Evolutionary conservation across 2,329 filamentous ascomycete genomes (phyloP), one percentile per base, ranked within the genome.

Genomic region (Helotiales sp.): DNA sequence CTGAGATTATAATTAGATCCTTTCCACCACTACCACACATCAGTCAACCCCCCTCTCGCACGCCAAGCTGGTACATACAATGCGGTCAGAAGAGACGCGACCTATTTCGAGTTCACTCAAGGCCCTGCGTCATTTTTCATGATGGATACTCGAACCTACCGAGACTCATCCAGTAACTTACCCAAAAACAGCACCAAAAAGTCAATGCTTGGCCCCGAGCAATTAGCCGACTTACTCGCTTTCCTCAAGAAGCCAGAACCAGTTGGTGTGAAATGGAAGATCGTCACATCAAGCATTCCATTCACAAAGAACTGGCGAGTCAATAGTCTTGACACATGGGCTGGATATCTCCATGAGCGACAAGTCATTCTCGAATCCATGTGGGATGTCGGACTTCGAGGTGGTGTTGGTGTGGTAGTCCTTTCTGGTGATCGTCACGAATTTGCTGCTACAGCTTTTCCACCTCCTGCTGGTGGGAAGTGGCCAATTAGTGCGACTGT

Each of bases 301-400:
- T 96, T 99, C 71, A 98, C 95, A 6, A 96, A 96, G 76, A 99
- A 99, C 73, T 99, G 95, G 93, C 88, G 86, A 24, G 84, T 96
- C 63, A 93, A 95, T 63, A 86, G 85, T 2, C 81, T 87, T 60
- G 95, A 99, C 70, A 98, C 95, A 0, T 99, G 95, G 95, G 91
- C 91, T 47, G 93, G 93, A 0, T 97, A 96, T 73, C 79, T 97
- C 1, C 76, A 81, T 49, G 95, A 99, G 77, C 87, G 95, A 15
- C 83, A 81, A 54, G 80, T 79, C 55, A 83, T 98, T 25, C 85
- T 99, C 13, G 89, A 96, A 71, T 90, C 91, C 2, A 96, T 97
- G 84, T 98, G 95, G 92, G 87, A 90, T 60, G 87, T 89, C 0
- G 87, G 90, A n/a, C 77, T 83, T 12, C 74, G 75, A 1, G 83